Base-by-base conservation (phyloP, 179 eudicot species). In the Silene vulgaris region DNA sequence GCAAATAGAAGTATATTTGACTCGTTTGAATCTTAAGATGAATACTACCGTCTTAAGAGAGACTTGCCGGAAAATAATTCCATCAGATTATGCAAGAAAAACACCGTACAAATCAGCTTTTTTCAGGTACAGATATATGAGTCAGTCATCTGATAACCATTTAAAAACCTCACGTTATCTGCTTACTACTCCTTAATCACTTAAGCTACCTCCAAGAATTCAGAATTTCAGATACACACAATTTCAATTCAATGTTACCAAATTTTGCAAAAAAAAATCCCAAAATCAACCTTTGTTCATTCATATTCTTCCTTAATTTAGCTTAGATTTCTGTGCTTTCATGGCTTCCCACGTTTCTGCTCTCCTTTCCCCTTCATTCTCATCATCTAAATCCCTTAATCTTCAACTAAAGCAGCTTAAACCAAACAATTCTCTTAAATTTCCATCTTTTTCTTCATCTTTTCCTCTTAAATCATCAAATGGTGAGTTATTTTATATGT, bases 321-420 rank as follows among this genome's bases (percentile, higher is more conserved):
- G 28, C 19, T 72, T 13, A 23, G 6, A 13, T 40, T 23, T 40
- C 61, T 20, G 21, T 60, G 69, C 48, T 75, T 63, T 71, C 14
- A 85, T 85, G 88, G 86, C 88, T 81, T 45, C 85, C 80, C 82
- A 85, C 83, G 83, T 85, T 75, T 83, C 83, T 68, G 56, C 82
- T 20, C 21, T 85, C 21, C 75, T 29, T 23, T 43, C 77, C 45
- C 79, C 80, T 74, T 59, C 82, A 65, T 45, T 81, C 77, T 80
- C 83, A 74, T 56, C 64, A 59, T 30, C 60, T 52, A 35, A 78
- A 59, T 73, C 64, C n/a, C 64, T 26, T 16, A 30, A 56, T 72
- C 75, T 72, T 71, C 62, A 71, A 54, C 1, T 48, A 0, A 71
- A 71, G 21, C 48, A 72, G 16, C 48, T 56, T 73, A 28, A 35